Base-by-base conservation (phyloP, 2,329 filamentous ascomycete species). In the Cladosporium sp. region DNA sequence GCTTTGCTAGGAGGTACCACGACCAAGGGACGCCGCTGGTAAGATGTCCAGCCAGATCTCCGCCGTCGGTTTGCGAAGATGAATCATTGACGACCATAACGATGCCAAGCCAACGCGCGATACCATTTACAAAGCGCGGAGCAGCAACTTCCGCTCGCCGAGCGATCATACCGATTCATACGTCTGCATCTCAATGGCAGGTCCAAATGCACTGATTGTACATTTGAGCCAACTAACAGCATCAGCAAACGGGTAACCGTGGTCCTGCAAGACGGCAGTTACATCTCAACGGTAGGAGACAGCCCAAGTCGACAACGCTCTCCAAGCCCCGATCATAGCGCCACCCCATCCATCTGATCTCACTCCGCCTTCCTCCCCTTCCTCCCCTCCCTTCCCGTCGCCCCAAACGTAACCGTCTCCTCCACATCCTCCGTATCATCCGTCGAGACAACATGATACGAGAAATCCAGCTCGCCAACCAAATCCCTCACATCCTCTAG, bases 401-500 rank as follows among this genome's bases (percentile, higher is more conserved):
- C 30, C 16, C 60, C 60, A 30, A 43, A 70, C 0, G 70, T 67
- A 21, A 74, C 61, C 1, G 72, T 73, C 64, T 73, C 72, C 30
- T 73, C 69, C 10, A 68, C 69, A 23, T 70, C 69, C 5, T 70
- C 65, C 26, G 67, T 39, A 49, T 75, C 73, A 10, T 64, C 64
- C 2, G 73, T 75, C 26, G 67, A 71, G 32, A 86, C 81, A 21
- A 88, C 77, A 67, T 87, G 84, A 72, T 89, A 91, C 39, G 86
- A 87, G 72, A 93, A 93, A 75, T 93, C 90, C 25, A 92, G 82
- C 68, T 91, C 89, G 1, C 91, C 90, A 0, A 93, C 90, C 32
- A 93, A 78, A 46, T 84, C 83, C 72, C 84, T 88, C 0, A 93
- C 86, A 30, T 82, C 82, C 25, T 79, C 79, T 67, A 91, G 80